These are phyloP conservation scores for Ascochyta fabae DNA, from an alignment of 2,329 filamentous ascomycete genomes.

Conservation along the genomic window DNA sequence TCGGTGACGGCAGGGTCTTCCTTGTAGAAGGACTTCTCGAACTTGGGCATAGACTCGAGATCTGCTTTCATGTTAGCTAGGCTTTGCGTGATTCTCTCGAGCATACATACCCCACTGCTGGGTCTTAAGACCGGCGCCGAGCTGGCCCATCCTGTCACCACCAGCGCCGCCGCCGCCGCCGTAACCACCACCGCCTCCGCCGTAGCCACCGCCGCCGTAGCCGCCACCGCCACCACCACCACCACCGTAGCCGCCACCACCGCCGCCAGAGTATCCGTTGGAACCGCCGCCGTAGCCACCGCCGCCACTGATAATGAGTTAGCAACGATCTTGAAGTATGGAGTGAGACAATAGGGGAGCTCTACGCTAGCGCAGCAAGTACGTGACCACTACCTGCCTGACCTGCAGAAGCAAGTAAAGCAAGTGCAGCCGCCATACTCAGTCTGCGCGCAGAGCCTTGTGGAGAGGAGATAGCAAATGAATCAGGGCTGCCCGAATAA, in stretches of 20 bases:
- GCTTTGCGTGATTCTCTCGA: neutral
- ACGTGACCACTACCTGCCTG: conserved; percentile 29
- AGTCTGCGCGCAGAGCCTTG: conserved; percentile 39
- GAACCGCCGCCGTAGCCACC: conserved; percentile 41
- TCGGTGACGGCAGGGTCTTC: conserved; percentile 80
- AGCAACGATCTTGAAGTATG: conserved; percentile 21
- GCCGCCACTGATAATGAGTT: conserved; percentile 41
- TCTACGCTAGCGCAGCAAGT: conserved; percentile 43
- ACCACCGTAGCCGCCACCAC: conserved; percentile 18
- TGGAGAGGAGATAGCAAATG: conserved; percentile 40
- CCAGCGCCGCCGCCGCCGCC: conserved; percentile 54
- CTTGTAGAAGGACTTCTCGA: conserved; percentile 99
- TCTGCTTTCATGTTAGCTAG: conserved; percentile 62
- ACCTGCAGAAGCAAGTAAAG: conserved; percentile 28
- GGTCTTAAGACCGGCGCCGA: conserved; percentile 85
- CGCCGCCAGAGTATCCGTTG: conserved; percentile 20
- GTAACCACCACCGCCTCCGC: conserved; percentile 69
- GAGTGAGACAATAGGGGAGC: conserved; percentile 24
- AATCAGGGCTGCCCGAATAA: conserved; percentile 35
- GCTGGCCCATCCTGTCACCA: conserved; percentile 92
- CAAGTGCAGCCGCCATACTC: conserved; percentile 33
- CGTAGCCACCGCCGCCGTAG: conserved; percentile 46
- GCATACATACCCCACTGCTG: conserved; percentile 81
- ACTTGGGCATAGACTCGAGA: conserved; percentile 80
- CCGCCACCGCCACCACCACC: conserved; percentile 4